A percentile compares a stretch with the other conserved stretches of the same genome.
phyloP scores from a whole-genome alignment of 1,139 yeast genomes.

The Yamadazyma diospyri region DNA sequence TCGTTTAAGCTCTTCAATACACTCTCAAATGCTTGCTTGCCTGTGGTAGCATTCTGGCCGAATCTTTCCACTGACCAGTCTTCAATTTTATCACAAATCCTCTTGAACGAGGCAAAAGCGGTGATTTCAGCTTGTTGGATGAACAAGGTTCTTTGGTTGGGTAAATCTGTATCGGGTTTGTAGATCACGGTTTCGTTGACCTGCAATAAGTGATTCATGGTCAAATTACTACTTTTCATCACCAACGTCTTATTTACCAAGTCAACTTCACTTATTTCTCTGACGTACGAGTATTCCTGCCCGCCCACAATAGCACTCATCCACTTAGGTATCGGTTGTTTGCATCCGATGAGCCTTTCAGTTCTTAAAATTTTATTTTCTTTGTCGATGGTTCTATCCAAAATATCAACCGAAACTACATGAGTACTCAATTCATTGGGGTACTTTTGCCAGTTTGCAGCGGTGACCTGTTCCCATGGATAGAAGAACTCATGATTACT shows the following conservation, averaged over 20 bases:
- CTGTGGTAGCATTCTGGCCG: conserved; percentile 80
- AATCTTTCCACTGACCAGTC: conserved; percentile 91
- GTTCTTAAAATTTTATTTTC: conserved; percentile 60
- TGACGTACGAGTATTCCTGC: conserved; percentile 68
- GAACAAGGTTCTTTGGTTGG: conserved; percentile 55
- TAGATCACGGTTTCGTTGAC: conserved; percentile 87
- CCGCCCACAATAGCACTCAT: conserved; percentile 71
- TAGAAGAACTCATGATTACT: conserved; percentile 68
- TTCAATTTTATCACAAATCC: conserved; percentile 78
- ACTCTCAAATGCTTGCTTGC: conserved; percentile 78
- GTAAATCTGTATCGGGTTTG: conserved; percentile 58
- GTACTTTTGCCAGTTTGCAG: conserved; percentile 96
- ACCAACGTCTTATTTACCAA: conserved; percentile 59
- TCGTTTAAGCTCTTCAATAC: conserved; percentile 58
- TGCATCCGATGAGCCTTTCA: conserved; percentile 85
- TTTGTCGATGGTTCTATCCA: conserved; percentile 65
- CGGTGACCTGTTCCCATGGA: conserved; percentile 92
- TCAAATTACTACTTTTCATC: conserved; percentile 82
- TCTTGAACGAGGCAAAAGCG: conserved; percentile 70
- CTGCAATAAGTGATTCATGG: conserved; percentile 70
- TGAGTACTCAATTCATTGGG: conserved; percentile 91
- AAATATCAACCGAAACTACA: conserved; percentile 91
- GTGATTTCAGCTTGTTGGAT: conserved; percentile 84
- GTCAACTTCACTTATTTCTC: conserved; percentile 88
- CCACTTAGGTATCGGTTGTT: conserved; percentile 88